These are phyloP conservation scores for Aspergillus vadensis DNA, from an alignment of 2,329 filamentous ascomycete species.

Conservation along the genomic window DNA sequence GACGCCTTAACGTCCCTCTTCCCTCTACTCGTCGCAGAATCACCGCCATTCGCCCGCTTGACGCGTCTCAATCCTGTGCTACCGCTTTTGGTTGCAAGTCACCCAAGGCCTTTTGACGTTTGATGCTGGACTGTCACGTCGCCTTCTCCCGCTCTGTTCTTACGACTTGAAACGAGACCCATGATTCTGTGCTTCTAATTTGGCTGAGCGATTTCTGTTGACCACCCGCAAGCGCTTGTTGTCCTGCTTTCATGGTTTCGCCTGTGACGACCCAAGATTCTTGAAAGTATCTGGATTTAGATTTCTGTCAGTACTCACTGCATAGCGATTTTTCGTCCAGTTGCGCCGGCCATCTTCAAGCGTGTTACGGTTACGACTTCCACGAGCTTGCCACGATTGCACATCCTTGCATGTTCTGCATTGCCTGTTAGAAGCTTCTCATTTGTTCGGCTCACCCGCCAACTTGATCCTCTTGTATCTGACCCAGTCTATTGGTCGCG, in stretches of 20 bases:
- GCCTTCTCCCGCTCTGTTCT: constrained; percentile 33
- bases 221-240: constrained; percentile 23
- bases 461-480: constrained; percentile 5
- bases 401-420: constrained; percentile 29
- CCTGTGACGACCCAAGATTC: constrained; percentile 16
- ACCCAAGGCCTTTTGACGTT: constrained; percentile 16
- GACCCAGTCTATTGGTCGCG: constrained; percentile 4
- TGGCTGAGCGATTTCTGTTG: constrained; percentile 29
- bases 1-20: constrained; percentile 22
- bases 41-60: constrained; percentile 14
- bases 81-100: constrained; percentile 3
- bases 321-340: constrained; percentile 23
- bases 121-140: constrained; percentile 26
- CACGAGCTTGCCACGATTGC: constrained; percentile 37
- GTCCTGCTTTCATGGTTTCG: constrained; percentile 15
- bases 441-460: constrained; percentile 14
- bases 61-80: constrained; percentile 1
- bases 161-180: constrained; percentile 49
- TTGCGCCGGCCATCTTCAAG: constrained; percentile 24
- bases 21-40: constrained; percentile 16
- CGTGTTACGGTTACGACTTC: constrained; percentile 37
- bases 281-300: constrained; percentile 27
- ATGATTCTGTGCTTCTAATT: constrained; percentile 38
- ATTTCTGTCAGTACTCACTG: constrained; percentile 23
- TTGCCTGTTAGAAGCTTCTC: constrained; percentile 22